These are phyloP conservation scores for Luffa acutangula DNA, from an alignment of 306 rosid genomes.

Conservation along the genomic window DNA sequence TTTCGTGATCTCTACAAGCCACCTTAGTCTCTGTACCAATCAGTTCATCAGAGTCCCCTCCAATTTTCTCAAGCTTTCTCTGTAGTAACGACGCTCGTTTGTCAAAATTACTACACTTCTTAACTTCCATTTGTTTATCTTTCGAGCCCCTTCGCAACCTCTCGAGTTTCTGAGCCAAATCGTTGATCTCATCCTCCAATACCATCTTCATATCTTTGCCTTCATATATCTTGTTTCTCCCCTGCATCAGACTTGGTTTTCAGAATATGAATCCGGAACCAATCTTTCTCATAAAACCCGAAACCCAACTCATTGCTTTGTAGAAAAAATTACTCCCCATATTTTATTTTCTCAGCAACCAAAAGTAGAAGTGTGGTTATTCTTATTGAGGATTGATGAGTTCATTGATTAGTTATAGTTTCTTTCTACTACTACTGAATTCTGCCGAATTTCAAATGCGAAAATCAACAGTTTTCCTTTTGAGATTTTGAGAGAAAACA, in stretches of 20 bases:
- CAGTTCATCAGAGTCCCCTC: slow-evolving; percentile 41
- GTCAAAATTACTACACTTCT: slow-evolving; percentile 44
- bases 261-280: neutral
- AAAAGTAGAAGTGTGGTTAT: neutral
- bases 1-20: slow-evolving; percentile 24
- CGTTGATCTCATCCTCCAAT: slow-evolving; percentile 55
- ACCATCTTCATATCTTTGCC: slow-evolving; percentile 32
- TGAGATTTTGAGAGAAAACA: neutral
- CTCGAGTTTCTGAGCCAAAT: slow-evolving; percentile 51
- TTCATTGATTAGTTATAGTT: neutral
- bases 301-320: neutral
- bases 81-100: slow-evolving; percentile 43
- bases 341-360: neutral
- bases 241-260: slow-evolving; percentile 28
- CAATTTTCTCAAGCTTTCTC: slow-evolving; percentile 45
- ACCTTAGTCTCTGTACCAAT: slow-evolving; percentile 35
- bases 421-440: neutral
- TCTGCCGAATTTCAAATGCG: neutral
- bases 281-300: neutral
- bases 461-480: neutral
- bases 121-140: slow-evolving; percentile 20
- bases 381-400: neutral
- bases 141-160: slow-evolving; percentile 46
- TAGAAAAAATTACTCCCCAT: neutral
- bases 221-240: slow-evolving; percentile 51